Base-by-base conservation (phyloP, 257 asterid species). In the Solanum commersonii region DNA sequence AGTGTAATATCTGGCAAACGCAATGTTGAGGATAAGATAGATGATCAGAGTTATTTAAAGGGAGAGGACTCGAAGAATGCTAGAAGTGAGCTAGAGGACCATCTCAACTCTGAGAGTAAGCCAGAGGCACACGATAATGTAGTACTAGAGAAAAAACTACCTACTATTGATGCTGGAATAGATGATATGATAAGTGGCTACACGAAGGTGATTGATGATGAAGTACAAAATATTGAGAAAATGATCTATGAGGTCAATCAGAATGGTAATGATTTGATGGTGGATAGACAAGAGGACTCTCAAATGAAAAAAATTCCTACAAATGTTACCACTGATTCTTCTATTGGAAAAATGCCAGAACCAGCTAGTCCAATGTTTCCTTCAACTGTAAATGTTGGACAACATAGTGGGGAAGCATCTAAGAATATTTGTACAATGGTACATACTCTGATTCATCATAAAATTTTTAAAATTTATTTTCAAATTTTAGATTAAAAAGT, bases 131-230 rank as follows among this genome's bases (percentile, higher is more conserved):
- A 72, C 7, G 79, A n/a, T 4, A 34, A 33, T 84, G 87, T 74
- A 56, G 49, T 46, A 38, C 23, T 40, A 35, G 92, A 87, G 89
- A 93, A 84, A 79, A 87, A 82, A 89, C 87, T 86, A 74, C 56
- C 91, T 13, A 31, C 73, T 49, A 90, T 77, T 79, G 87, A 70
- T 87, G 92, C 18, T 77, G 91, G 79, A 4, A 25, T 3, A 29
- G 91, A 88, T 79, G 88, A 87, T 84, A 89, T 49, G 81, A 52
- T 83, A 31, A 74, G 22, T 82, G 92, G 87, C 42, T 87, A 88
- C 34, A 88, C 67, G 60, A 88, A 88, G 73, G 88, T 87, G 31
- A 91, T 89, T 59, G 84, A 89, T 42, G 90, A 14, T 46, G 3
- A 46, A 14, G 20, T 14, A 46, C 20, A 46, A 81, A 2, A 14